phyloP scores from a whole-genome alignment of 2,329 filamentous ascomycete species.

The Neopestalotiopsis rosae region DNA sequence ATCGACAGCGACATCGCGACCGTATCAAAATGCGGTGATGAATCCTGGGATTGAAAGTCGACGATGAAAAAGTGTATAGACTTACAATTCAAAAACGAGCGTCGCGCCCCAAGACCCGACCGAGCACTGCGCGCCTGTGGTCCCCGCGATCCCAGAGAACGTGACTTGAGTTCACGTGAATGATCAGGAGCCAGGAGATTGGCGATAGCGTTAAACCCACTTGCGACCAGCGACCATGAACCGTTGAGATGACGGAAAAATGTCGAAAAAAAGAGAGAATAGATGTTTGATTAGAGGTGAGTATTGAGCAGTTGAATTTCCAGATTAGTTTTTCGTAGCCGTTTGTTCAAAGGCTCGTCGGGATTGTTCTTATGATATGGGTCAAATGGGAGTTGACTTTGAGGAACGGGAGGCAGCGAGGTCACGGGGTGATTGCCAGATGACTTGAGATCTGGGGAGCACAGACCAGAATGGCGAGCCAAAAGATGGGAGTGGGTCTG shows the following conservation, averaged over 20 bases:
- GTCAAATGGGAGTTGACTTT: conserved; percentile 9
- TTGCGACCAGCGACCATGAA: background rate
- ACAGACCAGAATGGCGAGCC: conserved; percentile 14
- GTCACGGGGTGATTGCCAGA: conserved; percentile 20
- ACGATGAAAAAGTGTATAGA: background rate
- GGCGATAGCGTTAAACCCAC: conserved; percentile 16
- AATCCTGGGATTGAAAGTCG: background rate
- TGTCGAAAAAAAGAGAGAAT: background rate
- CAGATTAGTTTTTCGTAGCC: background rate
- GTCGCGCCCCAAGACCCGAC: conserved; percentile 5
- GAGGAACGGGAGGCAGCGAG: conserved; percentile 17
- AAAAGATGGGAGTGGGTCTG: conserved; percentile 1
- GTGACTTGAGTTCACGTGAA: conserved; percentile 19
- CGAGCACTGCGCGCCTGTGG: conserved; percentile 14
- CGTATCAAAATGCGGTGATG: conserved; percentile 4
- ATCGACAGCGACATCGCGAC: background rate
- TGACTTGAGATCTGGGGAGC: conserved; percentile 13
- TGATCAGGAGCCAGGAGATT: conserved; percentile 9
- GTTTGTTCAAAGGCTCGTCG: background rate
- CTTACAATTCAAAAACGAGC: background rate
- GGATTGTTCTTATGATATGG: conserved; percentile 7
- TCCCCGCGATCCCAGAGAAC: conserved; percentile 16
- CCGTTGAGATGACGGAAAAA: background rate
- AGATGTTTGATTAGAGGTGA: background rate
- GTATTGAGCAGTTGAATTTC: background rate